Conservation (phyloP, 192 early-diverging fungal species). For the Radiomyces spectabilis region DNA sequence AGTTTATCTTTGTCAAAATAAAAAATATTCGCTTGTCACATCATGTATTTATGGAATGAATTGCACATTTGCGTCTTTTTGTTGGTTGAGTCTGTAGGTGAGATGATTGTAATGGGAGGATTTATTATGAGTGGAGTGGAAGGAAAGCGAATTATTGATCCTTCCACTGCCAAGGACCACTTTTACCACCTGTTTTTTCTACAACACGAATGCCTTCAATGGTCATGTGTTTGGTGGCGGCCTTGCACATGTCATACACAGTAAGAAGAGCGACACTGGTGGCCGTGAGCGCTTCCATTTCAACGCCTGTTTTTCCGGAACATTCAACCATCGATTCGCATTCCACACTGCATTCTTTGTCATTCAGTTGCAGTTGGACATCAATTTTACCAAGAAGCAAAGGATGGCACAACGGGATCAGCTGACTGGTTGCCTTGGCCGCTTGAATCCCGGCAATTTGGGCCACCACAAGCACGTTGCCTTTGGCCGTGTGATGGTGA, state of each 20-base stretch:
- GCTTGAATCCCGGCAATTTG: slow-evolving; percentile 88
- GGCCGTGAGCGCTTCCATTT: slow-evolving; percentile 82
- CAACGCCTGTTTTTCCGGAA: slow-evolving; percentile 81
- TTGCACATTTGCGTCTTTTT: not conserved
- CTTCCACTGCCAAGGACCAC: slow-evolving; percentile 42
- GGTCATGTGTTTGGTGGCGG: slow-evolving; percentile 73
- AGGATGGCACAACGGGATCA: slow-evolving; percentile 90
- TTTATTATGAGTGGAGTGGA: not conserved
- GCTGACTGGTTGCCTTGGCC: slow-evolving; percentile 73
- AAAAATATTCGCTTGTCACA: not conserved
- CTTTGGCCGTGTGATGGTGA: slow-evolving; percentile 48
- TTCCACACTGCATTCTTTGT: slow-evolving; percentile 40
- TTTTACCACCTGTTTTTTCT: slow-evolving; percentile 81
- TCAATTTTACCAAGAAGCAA: slow-evolving; percentile 60
- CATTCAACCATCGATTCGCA: slow-evolving; percentile 66
- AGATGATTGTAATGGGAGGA: not conserved
- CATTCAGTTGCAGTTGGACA: slow-evolving; percentile 54
- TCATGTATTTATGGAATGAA: not conserved
- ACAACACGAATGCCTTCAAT: slow-evolving; percentile 70
- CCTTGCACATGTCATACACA: slow-evolving; percentile 97
- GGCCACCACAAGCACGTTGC: slow-evolving; percentile 83
- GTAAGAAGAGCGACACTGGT: slow-evolving; percentile 77
- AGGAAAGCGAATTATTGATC: too few relatives aligned
- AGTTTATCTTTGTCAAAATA: not conserved
- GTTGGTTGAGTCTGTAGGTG: not conserved